Evolutionary conservation across 805 yeast species (phyloP), one percentile per base, ranked within the genome.

Genomic region (Dipodascopsis uninucleata): DNA sequence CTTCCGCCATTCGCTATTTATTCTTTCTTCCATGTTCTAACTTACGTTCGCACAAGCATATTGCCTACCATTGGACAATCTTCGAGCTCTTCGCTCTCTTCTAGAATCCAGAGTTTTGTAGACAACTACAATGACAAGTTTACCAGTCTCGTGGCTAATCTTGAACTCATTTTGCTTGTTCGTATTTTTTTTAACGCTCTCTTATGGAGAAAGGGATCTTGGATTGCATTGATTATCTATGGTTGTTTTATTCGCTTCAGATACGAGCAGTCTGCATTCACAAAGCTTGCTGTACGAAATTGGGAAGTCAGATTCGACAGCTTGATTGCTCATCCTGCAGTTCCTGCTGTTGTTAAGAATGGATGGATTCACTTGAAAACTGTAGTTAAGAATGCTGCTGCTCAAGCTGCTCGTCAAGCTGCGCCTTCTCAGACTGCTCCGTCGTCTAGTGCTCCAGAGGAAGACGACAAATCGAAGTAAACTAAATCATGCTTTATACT

Each of bases 1-100:
- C 67, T 82, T 52, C 62, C 81, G 20, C 95, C 97, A 43, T 87
- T 84, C 61, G 70, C 78, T 36, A 69, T 85, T 45, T 89, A 83
- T 64, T 82, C 96, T 5, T 61, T 80, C 16, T 88, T 90, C 77
- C 97, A 89, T 63, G 79, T 78, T 8, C 69, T 88, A 59, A 80
- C 82, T 16, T 90, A 85, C 68, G 53, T 75, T 43, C 78, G 82
- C 56, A 72, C 78, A 32, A 75, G 72, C 53, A 54, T 90, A 44
- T 69, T 89, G 41, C 95, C 97, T 31, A 69, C 77, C 4, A 65
- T 79, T 20, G 73, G 75, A 43, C 39, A 65, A 47, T 43, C 61
- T 3, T 41, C 65, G 14, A 55, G 54, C 36, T 47, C 67, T 28
- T 56, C 62, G 10, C 24, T 58, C 16, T 50, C 63, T 24, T 43